Base-by-base conservation (phyloP, 768 basidiomycete species). In the Leccinellum albellum region DNA sequence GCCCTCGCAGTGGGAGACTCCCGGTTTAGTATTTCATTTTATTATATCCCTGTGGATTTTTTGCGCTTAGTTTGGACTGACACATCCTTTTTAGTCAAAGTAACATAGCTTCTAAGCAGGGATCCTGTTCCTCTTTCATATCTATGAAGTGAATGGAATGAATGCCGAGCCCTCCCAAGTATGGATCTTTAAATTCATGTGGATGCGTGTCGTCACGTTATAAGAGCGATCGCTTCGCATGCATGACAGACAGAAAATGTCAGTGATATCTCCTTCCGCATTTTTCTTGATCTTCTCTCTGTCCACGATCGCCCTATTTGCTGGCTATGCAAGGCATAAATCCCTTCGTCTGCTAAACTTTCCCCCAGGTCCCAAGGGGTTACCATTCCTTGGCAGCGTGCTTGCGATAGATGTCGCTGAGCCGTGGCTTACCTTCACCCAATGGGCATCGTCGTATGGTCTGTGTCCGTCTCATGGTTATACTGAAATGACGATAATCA, bases 361-460 rank as follows among this genome's bases (percentile, higher is more conserved):
- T 8, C 72, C 74, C 33, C 74, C 72, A 1, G 72, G 72, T 1
- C 72, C 72, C 2, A 66, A 60, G 50, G 70, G 70, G 8, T 46
- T 73, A 14, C 72, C 74, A 0, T 56, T 75, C 29, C 37, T 73
- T 2, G 72, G 72, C 14, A 67, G 56, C 26, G 47, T 65, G 2
- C 24, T 73, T 33, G 63, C 72, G 21, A 55, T 73, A 44, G 56
- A 73, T 15, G 12, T 53, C 5, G 56, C 61, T 5, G 42, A 59
- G 21, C 74, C 73, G 14, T 73, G 74, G 74, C 44, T 72, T 15
- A 72, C 60, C n/a, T 74, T 72, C 60, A 64, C 73, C 33, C 62
- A 51, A 42, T 73, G 72, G 72, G 71, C 61, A 26, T 56, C 57
- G 8, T 57, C 55, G 20, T 56, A 70, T 6, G 70, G 70, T 71